A percentile compares a stretch with the other conserved stretches of the same genome.
phyloP scores from a whole-genome alignment of 352 stramenopile species.

The Globisporangium polare region DNA sequence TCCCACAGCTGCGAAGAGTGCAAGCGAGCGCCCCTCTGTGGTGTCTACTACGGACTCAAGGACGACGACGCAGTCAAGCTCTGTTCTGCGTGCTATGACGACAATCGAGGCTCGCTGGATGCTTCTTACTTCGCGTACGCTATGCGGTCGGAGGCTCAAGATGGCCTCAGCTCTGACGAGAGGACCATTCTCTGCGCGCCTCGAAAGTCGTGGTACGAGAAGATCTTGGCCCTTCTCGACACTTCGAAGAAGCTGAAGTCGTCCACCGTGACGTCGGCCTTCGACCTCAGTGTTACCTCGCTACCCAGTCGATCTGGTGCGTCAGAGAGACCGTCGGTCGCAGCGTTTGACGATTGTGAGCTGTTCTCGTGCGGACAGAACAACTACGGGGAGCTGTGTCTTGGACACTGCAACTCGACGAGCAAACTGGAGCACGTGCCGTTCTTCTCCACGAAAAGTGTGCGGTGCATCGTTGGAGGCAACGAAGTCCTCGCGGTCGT shows the following conservation, averaged over 20 bases:
- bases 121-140: slow-evolving; percentile 43
- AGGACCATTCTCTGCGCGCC: slow-evolving; percentile 42
- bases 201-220: slow-evolving; percentile 49
- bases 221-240: slow-evolving; percentile 34
- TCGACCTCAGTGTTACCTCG: neutral
- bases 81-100: slow-evolving; percentile 75
- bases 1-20: slow-evolving; percentile 69
- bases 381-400: slow-evolving; percentile 85
- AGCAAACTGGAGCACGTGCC: slow-evolving; percentile 83
- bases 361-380: slow-evolving; percentile 88
- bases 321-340: slow-evolving; percentile 12
- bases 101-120: slow-evolving; percentile 59
- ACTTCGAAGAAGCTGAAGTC: slow-evolving; percentile 33
- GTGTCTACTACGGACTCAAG: slow-evolving; percentile 57
- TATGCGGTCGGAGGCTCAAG: slow-evolving; percentile 26
- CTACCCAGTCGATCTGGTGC: neutral
- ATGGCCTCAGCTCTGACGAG: slow-evolving; percentile 23
- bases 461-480: slow-evolving; percentile 67
- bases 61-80: slow-evolving; percentile 59
- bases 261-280: neutral
- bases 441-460: slow-evolving; percentile 76
- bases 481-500: slow-evolving; percentile 86
- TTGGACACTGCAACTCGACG: slow-evolving; percentile 85
- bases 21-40: slow-evolving; percentile 29
- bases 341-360: slow-evolving; percentile 78